Evolutionary conservation across 768 basidiomycete genomes (phyloP).

Genomic region (Leccinum truebloodii): DNA sequence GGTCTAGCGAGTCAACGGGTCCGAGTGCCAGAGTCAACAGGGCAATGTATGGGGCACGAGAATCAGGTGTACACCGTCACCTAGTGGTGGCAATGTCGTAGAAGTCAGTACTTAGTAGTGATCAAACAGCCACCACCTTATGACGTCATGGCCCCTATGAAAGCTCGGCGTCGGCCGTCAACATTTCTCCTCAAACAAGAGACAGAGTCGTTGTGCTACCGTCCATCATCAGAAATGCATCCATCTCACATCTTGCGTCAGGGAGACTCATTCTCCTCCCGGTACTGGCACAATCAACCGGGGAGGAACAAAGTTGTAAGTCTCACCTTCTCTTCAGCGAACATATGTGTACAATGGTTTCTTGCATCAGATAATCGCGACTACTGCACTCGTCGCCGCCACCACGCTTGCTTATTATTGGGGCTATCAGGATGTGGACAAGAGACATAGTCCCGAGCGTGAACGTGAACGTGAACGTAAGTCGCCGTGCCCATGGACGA

Average conservation of each 20-base stretch:
- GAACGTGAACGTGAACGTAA: conserved; percentile 28
- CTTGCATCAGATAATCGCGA: conserved; percentile 30
- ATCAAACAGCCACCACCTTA: background rate
- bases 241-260: conserved; percentile 25
- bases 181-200: conserved; percentile 6
- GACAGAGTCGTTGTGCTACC: background rate
- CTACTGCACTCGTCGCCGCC: conserved; percentile 28
- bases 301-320: conserved; percentile 36
- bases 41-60: background rate
- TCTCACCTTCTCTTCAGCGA: background rate
- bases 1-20: background rate
- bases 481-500: background rate
- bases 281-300: conserved; percentile 36
- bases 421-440: conserved; percentile 37
- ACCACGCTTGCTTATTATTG: conserved; percentile 38
- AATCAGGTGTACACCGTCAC: background rate
- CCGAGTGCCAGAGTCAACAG: background rate
- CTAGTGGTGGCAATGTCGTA: background rate
- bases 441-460: conserved; percentile 27
- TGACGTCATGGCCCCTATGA: conserved; percentile 37
- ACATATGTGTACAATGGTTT: background rate
- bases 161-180: conserved; percentile 19
- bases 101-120: background rate
- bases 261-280: conserved; percentile 28
- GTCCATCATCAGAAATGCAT: conserved; percentile 20